phyloP scores from a whole-genome alignment of 495 filamentous ascomycete genomes.

The Daldinia bambusicola region DNA sequence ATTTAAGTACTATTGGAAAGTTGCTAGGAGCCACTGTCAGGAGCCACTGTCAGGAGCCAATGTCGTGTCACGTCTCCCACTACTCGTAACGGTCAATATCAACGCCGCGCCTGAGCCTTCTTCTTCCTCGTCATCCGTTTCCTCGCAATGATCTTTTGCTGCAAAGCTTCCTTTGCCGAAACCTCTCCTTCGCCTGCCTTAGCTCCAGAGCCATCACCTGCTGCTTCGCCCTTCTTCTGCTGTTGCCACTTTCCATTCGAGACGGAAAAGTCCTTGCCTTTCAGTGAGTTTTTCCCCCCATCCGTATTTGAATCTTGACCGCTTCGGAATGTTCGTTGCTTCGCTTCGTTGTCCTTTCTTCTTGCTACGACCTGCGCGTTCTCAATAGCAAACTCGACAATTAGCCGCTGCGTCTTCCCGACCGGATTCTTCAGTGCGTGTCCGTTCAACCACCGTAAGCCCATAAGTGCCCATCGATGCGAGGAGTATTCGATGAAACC shows the following conservation, averaged over 20 bases:
- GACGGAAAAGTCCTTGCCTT: conserved; percentile 47
- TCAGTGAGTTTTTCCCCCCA: conserved; percentile 6
- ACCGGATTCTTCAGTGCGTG: conserved; percentile 66
- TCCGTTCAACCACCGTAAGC: conserved; percentile 90
- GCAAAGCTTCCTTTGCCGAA: conserved; percentile 50
- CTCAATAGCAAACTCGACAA: conserved; percentile 98
- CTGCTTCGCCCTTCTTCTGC: conserved; percentile 27
- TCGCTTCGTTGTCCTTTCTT: conserved; percentile 76
- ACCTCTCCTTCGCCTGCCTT: conserved; percentile 10
- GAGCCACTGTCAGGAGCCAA: too few species aligned
- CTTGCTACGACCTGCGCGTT: conserved; percentile 92
- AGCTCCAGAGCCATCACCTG: conserved; percentile 30
- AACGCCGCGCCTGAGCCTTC: conserved; percentile 53
- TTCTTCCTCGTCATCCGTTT: conserved; percentile 62
- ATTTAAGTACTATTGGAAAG: not conserved
- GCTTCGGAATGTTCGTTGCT: conserved; percentile 43
- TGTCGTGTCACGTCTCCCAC: too few species aligned
- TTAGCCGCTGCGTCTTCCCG: conserved; percentile 70
- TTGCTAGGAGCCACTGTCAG: too few species aligned
- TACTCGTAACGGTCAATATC: too few species aligned
- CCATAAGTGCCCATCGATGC: conserved; percentile 95
- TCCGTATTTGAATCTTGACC: not conserved
- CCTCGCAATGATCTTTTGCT: conserved; percentile 60
- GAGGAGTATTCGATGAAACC: conserved; percentile 98
- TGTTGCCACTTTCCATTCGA: conserved; percentile 42